Conservation (phyloP, 805 yeast species). For the Wickerhamomyces canadensis region DNA sequence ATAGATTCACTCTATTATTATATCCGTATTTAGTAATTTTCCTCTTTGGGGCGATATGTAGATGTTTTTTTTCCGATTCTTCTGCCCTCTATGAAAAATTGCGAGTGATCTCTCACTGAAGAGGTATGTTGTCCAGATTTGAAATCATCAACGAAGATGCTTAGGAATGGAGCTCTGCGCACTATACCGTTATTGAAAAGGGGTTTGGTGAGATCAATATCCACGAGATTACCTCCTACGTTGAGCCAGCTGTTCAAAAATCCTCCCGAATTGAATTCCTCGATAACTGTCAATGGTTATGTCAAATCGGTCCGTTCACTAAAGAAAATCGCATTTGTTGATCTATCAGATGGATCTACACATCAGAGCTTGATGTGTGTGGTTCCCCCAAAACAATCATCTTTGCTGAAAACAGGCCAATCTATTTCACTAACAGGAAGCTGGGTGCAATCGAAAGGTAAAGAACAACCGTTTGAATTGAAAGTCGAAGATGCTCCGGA, state of each 20-base stretch:
- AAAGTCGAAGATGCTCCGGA: slow-evolving; percentile 28
- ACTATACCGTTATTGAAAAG: too few species aligned
- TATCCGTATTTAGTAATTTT: too few species aligned
- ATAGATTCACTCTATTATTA: too few species aligned
- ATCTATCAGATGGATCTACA: slow-evolving; percentile 73
- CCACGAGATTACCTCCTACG: slow-evolving; percentile 5
- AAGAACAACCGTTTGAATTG: slow-evolving; percentile 50
- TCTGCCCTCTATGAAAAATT: too few species aligned
- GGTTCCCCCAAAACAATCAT: slow-evolving; percentile 32
- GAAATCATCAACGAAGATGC: too few species aligned
- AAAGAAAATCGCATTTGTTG: slow-evolving; percentile 76
- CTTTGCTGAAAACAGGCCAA: slow-evolving; percentile 38
- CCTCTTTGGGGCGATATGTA: too few species aligned
- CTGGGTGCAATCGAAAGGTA: slow-evolving; percentile 41
- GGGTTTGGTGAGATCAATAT: neutral
- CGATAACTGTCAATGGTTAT: slow-evolving; percentile 61
- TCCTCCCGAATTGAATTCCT: slow-evolving; percentile 25
- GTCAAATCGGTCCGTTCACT: slow-evolving; percentile 64
- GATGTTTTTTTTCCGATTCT: too few species aligned
- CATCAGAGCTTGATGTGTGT: slow-evolving; percentile 51
- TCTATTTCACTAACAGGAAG: slow-evolving; percentile 39
- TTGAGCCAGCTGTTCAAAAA: slow-evolving; percentile 11
- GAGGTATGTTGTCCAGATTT: too few species aligned
- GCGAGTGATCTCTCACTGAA: too few species aligned
- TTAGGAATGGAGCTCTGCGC: too few species aligned